phyloP scores from a whole-genome alignment of 805 yeast species.

The Metschnikowia aberdeeniae region DNA sequence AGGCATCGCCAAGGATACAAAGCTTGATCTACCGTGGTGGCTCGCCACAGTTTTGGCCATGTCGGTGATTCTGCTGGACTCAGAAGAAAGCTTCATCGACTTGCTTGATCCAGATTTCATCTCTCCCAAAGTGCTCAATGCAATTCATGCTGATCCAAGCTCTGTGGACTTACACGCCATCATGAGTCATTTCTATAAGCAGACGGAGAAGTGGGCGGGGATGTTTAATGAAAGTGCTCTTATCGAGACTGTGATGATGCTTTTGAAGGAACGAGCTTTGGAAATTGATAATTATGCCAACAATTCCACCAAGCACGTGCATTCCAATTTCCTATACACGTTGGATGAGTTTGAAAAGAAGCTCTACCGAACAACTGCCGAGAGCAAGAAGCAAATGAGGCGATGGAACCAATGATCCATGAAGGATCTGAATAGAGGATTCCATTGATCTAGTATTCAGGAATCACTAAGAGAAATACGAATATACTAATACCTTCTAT shows the following conservation, averaged over 20 bases:
- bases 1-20: constrained; percentile 53
- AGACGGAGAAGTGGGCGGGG: constrained; percentile 74
- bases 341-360: constrained; percentile 75
- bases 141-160: constrained; percentile 69
- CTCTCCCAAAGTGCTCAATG: constrained; percentile 63
- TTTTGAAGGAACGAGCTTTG: constrained; percentile 63
- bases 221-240: constrained; percentile 66
- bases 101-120: constrained; percentile 71
- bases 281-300: constrained; percentile 70
- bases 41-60: constrained; percentile 72
- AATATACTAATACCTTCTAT: neutral
- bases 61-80: constrained; percentile 31
- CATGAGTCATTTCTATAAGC: constrained; percentile 60
- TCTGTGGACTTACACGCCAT: constrained; percentile 65
- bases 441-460: neutral
- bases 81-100: constrained; percentile 54
- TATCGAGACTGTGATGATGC: constrained; percentile 44
- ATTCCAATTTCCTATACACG: constrained; percentile 52
- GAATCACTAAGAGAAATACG: neutral
- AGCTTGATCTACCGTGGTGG: constrained; percentile 84
- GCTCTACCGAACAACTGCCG: constrained; percentile 51
- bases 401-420: constrained; percentile 24
- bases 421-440: neutral
- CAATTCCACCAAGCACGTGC: constrained; percentile 46
- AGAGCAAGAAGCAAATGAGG: constrained; percentile 39